A percentile compares a stretch with the other conserved stretches of the same genome.
Conservation (phyloP, 345 rosid species). For the Turnera subulata region DNA sequence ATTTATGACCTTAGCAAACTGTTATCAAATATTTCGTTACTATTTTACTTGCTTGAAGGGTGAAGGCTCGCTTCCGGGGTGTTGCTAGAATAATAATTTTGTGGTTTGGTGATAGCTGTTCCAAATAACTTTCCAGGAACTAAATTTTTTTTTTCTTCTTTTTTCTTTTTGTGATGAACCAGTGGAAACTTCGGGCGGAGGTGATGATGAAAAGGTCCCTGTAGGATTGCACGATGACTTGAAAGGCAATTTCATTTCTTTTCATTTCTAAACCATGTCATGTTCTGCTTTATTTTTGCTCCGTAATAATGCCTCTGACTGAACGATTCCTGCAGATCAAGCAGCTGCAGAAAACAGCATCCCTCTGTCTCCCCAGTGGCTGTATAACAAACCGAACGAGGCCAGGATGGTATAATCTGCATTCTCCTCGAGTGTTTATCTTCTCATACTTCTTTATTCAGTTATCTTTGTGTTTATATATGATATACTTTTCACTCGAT, state of each 20-base stretch:
- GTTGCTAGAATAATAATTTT: no score
- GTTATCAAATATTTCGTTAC: no score
- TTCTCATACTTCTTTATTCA: background rate
- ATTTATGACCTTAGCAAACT: no score
- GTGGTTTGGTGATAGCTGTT: no score
- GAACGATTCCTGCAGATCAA: slow-evolving; percentile 45
- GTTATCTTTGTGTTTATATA: background rate
- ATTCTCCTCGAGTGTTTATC: background rate
- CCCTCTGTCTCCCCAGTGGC: slow-evolving; percentile 97
- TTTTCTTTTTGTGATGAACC: slow-evolving; percentile 10
- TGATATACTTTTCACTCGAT: background rate
- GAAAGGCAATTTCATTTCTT: slow-evolving; percentile 35
- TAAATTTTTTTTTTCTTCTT: slow-evolving; percentile 3
- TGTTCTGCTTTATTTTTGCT: background rate
- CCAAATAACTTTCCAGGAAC: no score
- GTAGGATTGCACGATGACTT: slow-evolving; percentile 34
- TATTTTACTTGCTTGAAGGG: no score
- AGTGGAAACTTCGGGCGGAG: slow-evolving; percentile 38
- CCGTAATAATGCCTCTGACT: background rate
- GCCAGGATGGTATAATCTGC: slow-evolving; percentile 11
- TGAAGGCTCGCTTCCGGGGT: no score
- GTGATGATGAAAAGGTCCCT: slow-evolving; percentile 33
- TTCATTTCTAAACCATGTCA: no score
- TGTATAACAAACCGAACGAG: slow-evolving; percentile 70
- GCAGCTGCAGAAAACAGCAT: slow-evolving; percentile 64